Evolutionary conservation across 139 green algal species (phyloP).

Genomic region (Tetraselmis chui): DNA sequence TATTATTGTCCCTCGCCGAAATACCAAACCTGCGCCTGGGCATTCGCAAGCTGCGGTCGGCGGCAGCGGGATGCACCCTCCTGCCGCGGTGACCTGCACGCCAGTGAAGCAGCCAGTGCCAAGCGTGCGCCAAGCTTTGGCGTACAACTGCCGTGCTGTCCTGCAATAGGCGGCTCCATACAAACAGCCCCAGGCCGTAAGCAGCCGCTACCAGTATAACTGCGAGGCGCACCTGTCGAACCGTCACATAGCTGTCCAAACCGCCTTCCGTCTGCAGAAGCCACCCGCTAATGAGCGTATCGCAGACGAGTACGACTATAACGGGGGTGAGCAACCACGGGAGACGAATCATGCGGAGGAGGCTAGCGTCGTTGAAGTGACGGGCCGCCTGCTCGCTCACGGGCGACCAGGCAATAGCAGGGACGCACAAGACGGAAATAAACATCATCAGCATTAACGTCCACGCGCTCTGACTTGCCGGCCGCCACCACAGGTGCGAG

Average conservation of each 20-base stretch:
- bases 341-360: background rate
- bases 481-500: background rate
- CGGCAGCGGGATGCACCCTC: too few species aligned
- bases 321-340: background rate
- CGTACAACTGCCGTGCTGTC: background rate
- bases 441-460: background rate
- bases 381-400: background rate
- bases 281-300: too few species aligned
- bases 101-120: too few species aligned
- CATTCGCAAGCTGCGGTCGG: too few species aligned
- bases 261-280: too few species aligned
- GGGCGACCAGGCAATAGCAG: background rate
- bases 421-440: background rate
- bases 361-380: background rate
- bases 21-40: too few species aligned
- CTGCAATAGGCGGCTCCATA: background rate
- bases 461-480: background rate
- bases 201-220: too few species aligned
- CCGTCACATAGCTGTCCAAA: too few species aligned
- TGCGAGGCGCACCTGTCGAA: too few species aligned
- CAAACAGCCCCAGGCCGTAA: background rate
- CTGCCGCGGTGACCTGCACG: too few species aligned
- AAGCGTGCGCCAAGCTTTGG: background rate
- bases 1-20: too few species aligned
- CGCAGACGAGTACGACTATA: too few species aligned